Evolutionary conservation across 2,329 filamentous ascomycete genomes (phyloP), one percentile per base, ranked within the genome.

Genomic region (Ilyonectria mors-panacis): DNA sequence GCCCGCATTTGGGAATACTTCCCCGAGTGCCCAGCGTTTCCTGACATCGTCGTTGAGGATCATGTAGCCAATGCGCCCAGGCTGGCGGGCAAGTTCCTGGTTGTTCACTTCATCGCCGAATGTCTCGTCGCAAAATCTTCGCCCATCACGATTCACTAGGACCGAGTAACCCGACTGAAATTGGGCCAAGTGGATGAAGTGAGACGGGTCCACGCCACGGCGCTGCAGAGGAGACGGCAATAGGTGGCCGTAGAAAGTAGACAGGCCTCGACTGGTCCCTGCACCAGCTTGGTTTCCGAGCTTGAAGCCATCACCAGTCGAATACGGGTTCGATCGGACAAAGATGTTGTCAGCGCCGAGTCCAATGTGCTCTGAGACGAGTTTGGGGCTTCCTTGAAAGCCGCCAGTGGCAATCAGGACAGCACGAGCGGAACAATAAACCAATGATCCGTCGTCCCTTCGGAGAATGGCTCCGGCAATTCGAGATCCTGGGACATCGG

Each of bases 21-120:
- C 67, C 1, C 67, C 67, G 1, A 69, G 56, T 3, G 64, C 67
- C 67, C 67, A 69, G 3, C 42, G 35, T 30, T 64, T 69, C 30
- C 67, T 26, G 15, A 63, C 45, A 8, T 64, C 51, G 21, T 69
- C 59, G 35, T 69, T 67, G 17, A 67, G 63, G 17, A 69, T 61
- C 67, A 69, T 69, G 39, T 69, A 69, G 10, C 63, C 67, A 19
- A 69, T 45, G 8, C 64, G 59, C 4, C 53, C 55, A 3, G 59
- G 67, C 39, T 69, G 64, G 9, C 53, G 67, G 7, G 67, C 64
- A 10, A 69, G 63, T 5, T 69, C 67, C 15, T 69, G 64, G 53
- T 69, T 69, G 50, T 69, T 69, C 28, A 69, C 67, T 39, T 69
- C 67, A 5, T 67, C 67, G 2, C 67, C 67, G 4, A 67, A 64